A percentile compares a stretch with the other conserved stretches of the same genome.
These are phyloP conservation scores for Epichloe brachyelytri DNA, from an alignment of 2,329 filamentous ascomycete genomes.

Conservation along the genomic window DNA sequence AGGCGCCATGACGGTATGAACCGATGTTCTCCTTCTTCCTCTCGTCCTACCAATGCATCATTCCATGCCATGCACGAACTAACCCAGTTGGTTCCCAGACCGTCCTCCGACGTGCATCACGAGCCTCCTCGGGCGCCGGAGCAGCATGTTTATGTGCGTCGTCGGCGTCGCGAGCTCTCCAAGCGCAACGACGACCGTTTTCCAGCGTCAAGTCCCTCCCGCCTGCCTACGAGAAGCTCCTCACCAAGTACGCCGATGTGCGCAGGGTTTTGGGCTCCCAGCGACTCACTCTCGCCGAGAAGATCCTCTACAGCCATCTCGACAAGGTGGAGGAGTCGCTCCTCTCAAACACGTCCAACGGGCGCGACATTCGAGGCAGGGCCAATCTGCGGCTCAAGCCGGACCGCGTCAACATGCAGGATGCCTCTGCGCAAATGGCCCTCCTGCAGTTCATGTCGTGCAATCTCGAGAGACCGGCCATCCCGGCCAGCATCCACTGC, in stretches of 20 bases:
- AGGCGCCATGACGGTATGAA: conserved; percentile 32
- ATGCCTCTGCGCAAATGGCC: conserved; percentile 97
- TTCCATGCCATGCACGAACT: neutral
- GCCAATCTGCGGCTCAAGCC: conserved; percentile 96
- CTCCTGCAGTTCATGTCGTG: conserved; percentile 98
- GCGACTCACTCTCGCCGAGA: conserved; percentile 80
- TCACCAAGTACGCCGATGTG: conserved; percentile 65
- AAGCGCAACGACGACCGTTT: conserved; percentile 18
- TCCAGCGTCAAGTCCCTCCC: conserved; percentile 32
- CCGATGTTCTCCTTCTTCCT: neutral
- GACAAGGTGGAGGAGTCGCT: conserved; percentile 83
- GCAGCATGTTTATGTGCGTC: neutral
- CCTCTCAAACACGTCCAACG: conserved; percentile 70
- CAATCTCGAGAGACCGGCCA: conserved; percentile 74
- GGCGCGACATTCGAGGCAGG: conserved; percentile 67
- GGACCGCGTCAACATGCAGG: conserved; percentile 97
- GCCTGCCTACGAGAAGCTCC: conserved; percentile 72
- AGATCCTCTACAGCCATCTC: conserved; percentile 95
- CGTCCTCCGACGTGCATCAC: conserved; percentile 19
- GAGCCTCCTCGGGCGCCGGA: conserved; percentile 17
- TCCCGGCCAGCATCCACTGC: conserved; percentile 95
- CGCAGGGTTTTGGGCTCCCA: conserved; percentile 53
- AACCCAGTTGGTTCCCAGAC: conserved; percentile 16
- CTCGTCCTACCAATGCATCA: too few species aligned
- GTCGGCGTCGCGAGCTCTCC: conserved; percentile 4